These are phyloP conservation scores for Xylariales sp. DNA, from an alignment of 2,329 filamentous ascomycete genomes.

Conservation along the genomic window DNA sequence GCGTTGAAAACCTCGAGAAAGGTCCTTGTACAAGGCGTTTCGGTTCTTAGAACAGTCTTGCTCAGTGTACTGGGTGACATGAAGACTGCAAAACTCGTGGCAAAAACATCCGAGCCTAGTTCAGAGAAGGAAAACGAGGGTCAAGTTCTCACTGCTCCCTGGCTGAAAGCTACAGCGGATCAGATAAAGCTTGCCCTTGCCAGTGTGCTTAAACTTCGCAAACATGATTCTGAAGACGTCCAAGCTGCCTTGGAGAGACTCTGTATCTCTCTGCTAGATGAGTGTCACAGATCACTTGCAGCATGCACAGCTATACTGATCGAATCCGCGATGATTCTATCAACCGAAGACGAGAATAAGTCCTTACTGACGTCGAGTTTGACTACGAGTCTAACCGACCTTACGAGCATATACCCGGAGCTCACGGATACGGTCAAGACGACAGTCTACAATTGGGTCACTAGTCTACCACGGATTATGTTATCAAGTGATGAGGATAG, in stretches of 20 bases:
- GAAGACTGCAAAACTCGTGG: slow-evolving; percentile 42
- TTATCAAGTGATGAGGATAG: slow-evolving; percentile 75
- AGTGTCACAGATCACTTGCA: slow-evolving; percentile 69
- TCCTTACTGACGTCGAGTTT: slow-evolving; percentile 45
- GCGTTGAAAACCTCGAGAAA: slow-evolving; percentile 49
- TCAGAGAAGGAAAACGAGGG: slow-evolving; percentile 21
- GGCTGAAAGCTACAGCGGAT: slow-evolving; percentile 73
- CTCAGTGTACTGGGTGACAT: slow-evolving; percentile 55
- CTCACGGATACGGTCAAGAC: slow-evolving; percentile 63
- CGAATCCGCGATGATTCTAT: slow-evolving; percentile 74
- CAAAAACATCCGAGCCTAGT: slow-evolving; percentile 25
- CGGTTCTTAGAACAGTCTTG: slow-evolving; percentile 51
- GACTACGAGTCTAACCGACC: slow-evolving; percentile 51
- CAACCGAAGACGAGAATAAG: slow-evolving; percentile 42
- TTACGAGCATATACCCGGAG: slow-evolving; percentile 58
- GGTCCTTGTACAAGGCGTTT: slow-evolving; percentile 60
- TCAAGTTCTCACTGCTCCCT: slow-evolving; percentile 47
- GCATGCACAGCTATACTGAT: slow-evolving; percentile 68
- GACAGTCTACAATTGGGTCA: slow-evolving; percentile 75
- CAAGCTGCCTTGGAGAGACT: slow-evolving; percentile 62
- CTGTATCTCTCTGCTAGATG: slow-evolving; percentile 70
- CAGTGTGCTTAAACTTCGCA: slow-evolving; percentile 70
- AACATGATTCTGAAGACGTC: slow-evolving; percentile 65
- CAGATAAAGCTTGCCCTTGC: slow-evolving; percentile 82
- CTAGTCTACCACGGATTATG: slow-evolving; percentile 75